Evolutionary conservation across 2,329 filamentous ascomycete genomes (phyloP).

Genomic region (Cytospora paraplurivora): DNA sequence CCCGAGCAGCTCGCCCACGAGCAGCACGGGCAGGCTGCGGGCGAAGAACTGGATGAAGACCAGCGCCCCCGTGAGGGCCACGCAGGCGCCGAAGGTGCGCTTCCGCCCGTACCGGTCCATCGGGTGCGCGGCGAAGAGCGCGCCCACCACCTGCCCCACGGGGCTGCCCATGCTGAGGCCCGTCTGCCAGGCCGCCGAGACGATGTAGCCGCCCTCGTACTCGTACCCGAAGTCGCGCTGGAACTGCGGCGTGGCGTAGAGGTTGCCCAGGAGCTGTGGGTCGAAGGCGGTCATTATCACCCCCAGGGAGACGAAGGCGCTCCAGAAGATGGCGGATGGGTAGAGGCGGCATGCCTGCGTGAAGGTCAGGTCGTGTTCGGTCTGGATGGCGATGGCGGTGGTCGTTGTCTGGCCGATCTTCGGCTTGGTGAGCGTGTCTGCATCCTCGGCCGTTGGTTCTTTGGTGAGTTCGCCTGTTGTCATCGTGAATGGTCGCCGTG

Average conservation of each 20-base stretch:
- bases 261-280: constrained; percentile 63
- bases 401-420: constrained; percentile 22
- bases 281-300: constrained; percentile 67
- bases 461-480: constrained; percentile 17
- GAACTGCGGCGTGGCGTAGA: constrained; percentile 63
- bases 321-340: constrained; percentile 55
- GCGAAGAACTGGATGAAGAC: constrained; percentile 68
- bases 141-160: constrained; percentile 59
- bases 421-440: constrained; percentile 17
- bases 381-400: constrained; percentile 38
- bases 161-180: constrained; percentile 56
- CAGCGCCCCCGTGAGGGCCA: constrained; percentile 50
- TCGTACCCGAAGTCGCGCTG: constrained; percentile 57
- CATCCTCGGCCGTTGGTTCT: constrained; percentile 15
- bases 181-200: constrained; percentile 49
- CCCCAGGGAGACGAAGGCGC: constrained; percentile 59
- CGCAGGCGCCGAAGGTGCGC: constrained; percentile 47
- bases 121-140: constrained; percentile 51
- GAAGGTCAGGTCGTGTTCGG: constrained; percentile 46
- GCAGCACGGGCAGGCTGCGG: constrained; percentile 54
- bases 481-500: constrained; percentile 1
- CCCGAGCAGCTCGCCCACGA: constrained; percentile 63
- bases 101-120: constrained; percentile 50
- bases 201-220: constrained; percentile 46
- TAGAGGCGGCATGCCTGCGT: constrained; percentile 46